Percentiles rank a stretch among this genome's conserved stretches.
phyloP scores from a whole-genome alignment of 2,329 filamentous ascomycete genomes.

The Botrytis tulipae region DNA sequence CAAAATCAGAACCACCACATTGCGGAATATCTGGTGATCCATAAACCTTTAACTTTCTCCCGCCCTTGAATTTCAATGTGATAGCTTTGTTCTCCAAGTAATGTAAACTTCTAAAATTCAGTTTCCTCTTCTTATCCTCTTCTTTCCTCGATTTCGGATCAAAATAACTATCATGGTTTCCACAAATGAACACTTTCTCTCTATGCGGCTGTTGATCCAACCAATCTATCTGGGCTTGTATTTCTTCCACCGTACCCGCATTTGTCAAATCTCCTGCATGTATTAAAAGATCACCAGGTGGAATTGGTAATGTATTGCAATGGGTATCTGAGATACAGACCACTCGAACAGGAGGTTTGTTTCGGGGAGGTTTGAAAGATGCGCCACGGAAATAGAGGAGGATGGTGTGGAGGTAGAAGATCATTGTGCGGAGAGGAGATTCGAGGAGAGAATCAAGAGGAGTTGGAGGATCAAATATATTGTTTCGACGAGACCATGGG shows the following conservation, averaged over 20 bases:
- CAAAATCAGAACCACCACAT: slow-evolving; percentile 70
- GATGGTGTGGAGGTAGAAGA: slow-evolving; percentile 61
- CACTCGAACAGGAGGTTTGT: slow-evolving; percentile 62
- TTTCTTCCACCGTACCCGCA: slow-evolving; percentile 65
- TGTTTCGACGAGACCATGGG: slow-evolving; percentile 36
- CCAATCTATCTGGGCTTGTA: slow-evolving; percentile 86
- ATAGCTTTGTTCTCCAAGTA: slow-evolving; percentile 73
- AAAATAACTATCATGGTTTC: slow-evolving; percentile 88
- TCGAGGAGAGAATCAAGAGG: slow-evolving; percentile 62
- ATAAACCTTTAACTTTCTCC: slow-evolving; percentile 67
- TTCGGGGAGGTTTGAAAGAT: slow-evolving; percentile 57
- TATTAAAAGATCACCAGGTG: slow-evolving; percentile 79
- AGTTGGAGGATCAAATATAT: slow-evolving; percentile 39
- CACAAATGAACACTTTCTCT: slow-evolving; percentile 79
- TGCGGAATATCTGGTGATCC: slow-evolving; percentile 78
- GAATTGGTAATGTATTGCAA: slow-evolving; percentile 60
- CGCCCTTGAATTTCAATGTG: slow-evolving; percentile 59
- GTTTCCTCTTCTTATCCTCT: slow-evolving; percentile 53
- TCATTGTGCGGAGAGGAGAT: slow-evolving; percentile 65
- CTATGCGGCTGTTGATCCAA: slow-evolving; percentile 68
- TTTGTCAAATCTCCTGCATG: slow-evolving; percentile 86
- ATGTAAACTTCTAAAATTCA: slow-evolving; percentile 66
- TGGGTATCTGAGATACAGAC: slow-evolving; percentile 94
- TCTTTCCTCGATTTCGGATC: slow-evolving; percentile 62
- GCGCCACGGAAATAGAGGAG: slow-evolving; percentile 66